Percentiles rank a stretch among this genome's conserved stretches.
Conservation (phyloP, 2,329 filamentous ascomycete species). For the Microdochium trichocladiopsis region DNA sequence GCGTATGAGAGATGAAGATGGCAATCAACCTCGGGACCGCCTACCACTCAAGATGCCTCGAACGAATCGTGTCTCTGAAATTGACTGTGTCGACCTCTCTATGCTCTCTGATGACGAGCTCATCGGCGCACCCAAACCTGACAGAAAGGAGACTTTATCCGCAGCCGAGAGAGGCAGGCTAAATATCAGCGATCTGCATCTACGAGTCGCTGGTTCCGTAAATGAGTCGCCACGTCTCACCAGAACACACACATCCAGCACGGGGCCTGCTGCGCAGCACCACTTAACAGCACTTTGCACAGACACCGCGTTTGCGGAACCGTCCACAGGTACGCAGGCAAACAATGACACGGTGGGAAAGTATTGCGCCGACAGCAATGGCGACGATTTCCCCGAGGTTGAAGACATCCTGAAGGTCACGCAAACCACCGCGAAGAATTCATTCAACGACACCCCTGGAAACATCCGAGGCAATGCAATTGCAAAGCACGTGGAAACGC, state of each 20-base stretch:
- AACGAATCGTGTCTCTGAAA: background rate
- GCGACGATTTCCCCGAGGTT: background rate
- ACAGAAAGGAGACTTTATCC: background rate
- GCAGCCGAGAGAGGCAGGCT: background rate
- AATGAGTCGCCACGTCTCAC: background rate
- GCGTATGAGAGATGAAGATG: background rate
- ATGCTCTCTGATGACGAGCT: background rate
- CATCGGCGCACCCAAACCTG: background rate
- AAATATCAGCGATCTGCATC: background rate
- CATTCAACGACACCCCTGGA: no score
- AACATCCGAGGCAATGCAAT: no score
- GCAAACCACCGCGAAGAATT: background rate
- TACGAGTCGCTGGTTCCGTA: background rate
- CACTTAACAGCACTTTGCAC: no score
- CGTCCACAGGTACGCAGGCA: background rate
- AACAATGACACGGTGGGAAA: no score
- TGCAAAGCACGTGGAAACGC: no score
- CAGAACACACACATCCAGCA: background rate
- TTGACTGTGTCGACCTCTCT: background rate
- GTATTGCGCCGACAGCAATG: background rate
- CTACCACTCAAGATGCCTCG: background rate
- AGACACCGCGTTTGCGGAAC: no score
- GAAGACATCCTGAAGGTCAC: background rate
- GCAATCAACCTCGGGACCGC: background rate
- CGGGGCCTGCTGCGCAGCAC: background rate